Evolutionary conservation across 2,329 filamentous ascomycete genomes (phyloP).

Genomic region (Phaeosphaeriaceae sp.): DNA sequence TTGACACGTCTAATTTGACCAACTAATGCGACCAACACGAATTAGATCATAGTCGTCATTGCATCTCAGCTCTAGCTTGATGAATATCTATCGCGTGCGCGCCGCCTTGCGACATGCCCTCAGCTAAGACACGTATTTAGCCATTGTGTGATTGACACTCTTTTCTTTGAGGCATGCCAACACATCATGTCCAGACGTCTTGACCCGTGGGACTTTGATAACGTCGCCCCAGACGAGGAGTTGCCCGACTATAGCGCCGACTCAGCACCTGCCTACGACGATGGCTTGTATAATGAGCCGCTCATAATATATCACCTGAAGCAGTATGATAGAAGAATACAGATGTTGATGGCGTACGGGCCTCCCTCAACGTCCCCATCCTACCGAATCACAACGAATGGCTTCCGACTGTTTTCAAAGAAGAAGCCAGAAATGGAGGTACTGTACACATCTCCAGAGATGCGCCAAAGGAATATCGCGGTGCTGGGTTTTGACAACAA

Average conservation of each 20-base stretch:
- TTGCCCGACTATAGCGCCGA: constrained; percentile 33
- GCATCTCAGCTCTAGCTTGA: constrained; percentile 6
- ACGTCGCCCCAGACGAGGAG: constrained; percentile 28
- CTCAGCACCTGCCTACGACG: constrained; percentile 32
- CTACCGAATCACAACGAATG: constrained; percentile 35
- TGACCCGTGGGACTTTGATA: constrained; percentile 20
- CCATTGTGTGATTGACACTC: constrained; percentile 17
- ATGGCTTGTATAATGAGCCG: constrained; percentile 16
- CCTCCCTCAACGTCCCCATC: constrained; percentile 16
- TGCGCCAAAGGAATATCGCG: constrained; percentile 29
- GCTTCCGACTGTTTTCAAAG: constrained; percentile 39
- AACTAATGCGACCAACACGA: too few relatives aligned
- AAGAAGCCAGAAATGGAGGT: constrained; percentile 44
- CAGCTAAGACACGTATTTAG: constrained; percentile 15
- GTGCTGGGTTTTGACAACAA: constrained; percentile 35
- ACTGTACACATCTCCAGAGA: constrained; percentile 23
- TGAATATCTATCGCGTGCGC: constrained; percentile 1
- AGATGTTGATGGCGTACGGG: constrained; percentile 30
- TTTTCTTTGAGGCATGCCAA: constrained; percentile 6
- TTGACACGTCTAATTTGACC: background rate
- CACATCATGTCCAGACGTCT: constrained; percentile 27
- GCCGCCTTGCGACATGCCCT: constrained; percentile 7
- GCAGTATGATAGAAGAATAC: constrained; percentile 32
- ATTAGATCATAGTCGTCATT: constrained; percentile 17
- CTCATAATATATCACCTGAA: constrained; percentile 29